Conservation (phyloP, 2,329 filamentous ascomycete species). For the Exophiala calicioides region DNA sequence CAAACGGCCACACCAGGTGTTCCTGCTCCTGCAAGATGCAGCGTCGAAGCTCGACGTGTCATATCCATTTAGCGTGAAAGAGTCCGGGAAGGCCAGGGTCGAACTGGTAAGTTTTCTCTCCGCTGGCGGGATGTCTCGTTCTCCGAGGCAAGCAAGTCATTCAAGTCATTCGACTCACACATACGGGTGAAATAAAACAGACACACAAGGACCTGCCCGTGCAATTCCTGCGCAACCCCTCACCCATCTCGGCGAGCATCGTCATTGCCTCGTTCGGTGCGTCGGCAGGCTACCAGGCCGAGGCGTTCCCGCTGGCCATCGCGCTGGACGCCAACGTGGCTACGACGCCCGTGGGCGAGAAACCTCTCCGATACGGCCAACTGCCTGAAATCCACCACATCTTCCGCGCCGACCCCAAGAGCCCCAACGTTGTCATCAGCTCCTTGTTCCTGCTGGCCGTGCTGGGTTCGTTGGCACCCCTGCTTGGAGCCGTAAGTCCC, state of each 20-base stretch:
- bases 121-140: neutral
- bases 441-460: constrained; percentile 75
- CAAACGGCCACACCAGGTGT: constrained; percentile 91
- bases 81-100: constrained; percentile 80
- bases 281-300: constrained; percentile 64
- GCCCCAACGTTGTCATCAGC: constrained; percentile 77
- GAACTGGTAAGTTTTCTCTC: constrained; percentile 68
- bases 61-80: constrained; percentile 80
- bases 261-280: constrained; percentile 82
- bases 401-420: constrained; percentile 78
- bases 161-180: constrained; percentile 1
- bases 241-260: constrained; percentile 75
- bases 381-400: constrained; percentile 84
- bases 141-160: neutral
- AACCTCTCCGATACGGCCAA: constrained; percentile 79
- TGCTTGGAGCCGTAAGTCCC: constrained; percentile 67
- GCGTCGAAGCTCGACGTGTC: constrained; percentile 79
- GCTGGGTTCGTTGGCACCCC: constrained; percentile 68
- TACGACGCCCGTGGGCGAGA: constrained; percentile 61
- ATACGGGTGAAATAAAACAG: constrained; percentile 49
- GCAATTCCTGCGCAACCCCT: constrained; percentile 70
- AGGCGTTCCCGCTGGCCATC: constrained; percentile 73
- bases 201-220: constrained; percentile 83
- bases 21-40: constrained; percentile 77
- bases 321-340: constrained; percentile 63